phyloP scores from a whole-genome alignment of 148 eudicot genomes.

The Nepenthes gracilis region DNA sequence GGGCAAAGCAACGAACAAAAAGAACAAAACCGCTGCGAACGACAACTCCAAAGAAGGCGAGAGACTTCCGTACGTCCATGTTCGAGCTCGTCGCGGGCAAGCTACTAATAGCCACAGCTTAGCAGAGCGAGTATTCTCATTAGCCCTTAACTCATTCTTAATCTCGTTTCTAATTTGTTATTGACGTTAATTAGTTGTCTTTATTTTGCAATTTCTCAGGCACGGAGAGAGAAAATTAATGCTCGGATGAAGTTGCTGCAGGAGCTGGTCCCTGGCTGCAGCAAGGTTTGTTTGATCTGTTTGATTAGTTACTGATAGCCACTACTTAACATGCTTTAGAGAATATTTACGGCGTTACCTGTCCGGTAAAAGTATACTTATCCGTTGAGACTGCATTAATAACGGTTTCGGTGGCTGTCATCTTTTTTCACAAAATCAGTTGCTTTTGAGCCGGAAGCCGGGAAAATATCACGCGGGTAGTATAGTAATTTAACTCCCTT shows the following conservation, averaged over 20 bases:
- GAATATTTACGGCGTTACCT: neutral
- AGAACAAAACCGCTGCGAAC: constrained; percentile 45
- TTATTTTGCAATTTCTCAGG: constrained; percentile 29
- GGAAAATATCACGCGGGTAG: constrained; percentile 12
- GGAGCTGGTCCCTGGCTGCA: constrained; percentile 97
- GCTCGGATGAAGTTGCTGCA: constrained; percentile 96
- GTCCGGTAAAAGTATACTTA: neutral
- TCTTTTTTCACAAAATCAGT: constrained; percentile 25
- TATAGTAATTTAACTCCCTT: constrained; percentile 10
- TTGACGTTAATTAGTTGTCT: neutral
- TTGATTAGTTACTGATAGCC: neutral
- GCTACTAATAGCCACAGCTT: constrained; percentile 98
- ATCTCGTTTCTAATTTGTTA: constrained; percentile 5
- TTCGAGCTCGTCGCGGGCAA: constrained; percentile 92
- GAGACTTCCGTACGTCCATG: constrained; percentile 91
- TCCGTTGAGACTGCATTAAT: neutral
- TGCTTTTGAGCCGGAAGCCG: constrained; percentile 24
- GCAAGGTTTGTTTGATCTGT: constrained; percentile 42
- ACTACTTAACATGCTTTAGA: neutral
- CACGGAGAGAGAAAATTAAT: constrained; percentile 96
- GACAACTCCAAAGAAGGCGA: constrained; percentile 37
- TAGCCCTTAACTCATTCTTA: constrained; percentile 6
- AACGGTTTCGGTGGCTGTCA: constrained; percentile 35
- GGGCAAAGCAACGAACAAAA: constrained; percentile 60
- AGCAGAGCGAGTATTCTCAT: constrained; percentile 74